Evolutionary conservation across 768 basidiomycete species (phyloP), one percentile per base, ranked within the genome.

Genomic region (Naganishia onofrii): DNA sequence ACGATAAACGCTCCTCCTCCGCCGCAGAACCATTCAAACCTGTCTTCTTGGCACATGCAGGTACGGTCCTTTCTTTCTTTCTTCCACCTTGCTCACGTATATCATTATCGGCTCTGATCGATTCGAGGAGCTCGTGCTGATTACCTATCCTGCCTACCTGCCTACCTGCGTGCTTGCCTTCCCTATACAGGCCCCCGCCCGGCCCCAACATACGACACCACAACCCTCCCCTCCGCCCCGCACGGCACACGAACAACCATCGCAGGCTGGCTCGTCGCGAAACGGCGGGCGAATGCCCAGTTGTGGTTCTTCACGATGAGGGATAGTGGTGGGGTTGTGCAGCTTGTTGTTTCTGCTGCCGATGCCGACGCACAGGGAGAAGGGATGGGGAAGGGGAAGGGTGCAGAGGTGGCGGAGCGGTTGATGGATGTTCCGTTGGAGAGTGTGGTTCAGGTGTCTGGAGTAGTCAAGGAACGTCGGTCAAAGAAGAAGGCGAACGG

Each of bases 281-380:
- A 88, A 82, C 87, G 92, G 91, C 92, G 82, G 82, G 85, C 71
- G 19, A 42, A 46, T 34, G 42, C 68, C 57, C 10, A 29, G 63
- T 82, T 93, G 75, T 90, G 90, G 68, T 97, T 97, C 84, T 92
- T 90, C 83, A 88, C 88, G 36, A 85, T 96, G 78, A 89, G 87
- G 76, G 93, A 94, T 81, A 84, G 88, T 52, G 85, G 85, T 73
- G 90, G 91, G 42, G 86, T 85, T 0, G 86, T 89, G 2, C 93
- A 97, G 81, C 88, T 97, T 70, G 85, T 92, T 77, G 85, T 87
- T 53, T 81, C 86, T 77, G 85, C 86, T 73, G 76, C 83, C n/a
- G n/a, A n/a, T n/a, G n/a, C n/a, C n/a, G n/a, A n/a, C n/a, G n/a
- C n/a, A n/a, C n/a, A n/a, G n/a, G 72, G 73, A 80, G 7, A 10